Percentiles rank a stretch among this genome's conserved stretches.
phyloP scores from a whole-genome alignment of 148 eudicot species.

The Pouteria glomerata region DNA sequence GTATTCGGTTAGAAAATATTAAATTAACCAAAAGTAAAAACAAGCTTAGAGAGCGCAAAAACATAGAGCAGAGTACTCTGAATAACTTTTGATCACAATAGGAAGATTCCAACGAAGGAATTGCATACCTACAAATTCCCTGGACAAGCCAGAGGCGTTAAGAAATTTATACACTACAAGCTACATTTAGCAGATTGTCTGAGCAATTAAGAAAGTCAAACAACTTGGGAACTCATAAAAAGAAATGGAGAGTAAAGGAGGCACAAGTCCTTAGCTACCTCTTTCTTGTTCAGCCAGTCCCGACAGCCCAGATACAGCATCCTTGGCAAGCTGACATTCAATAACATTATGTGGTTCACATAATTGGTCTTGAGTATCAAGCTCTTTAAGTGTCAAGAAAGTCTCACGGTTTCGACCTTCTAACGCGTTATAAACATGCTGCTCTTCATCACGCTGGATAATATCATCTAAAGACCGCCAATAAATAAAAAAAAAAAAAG shows the following conservation, averaged over 20 bases:
- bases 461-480: conserved; percentile 60
- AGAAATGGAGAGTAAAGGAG: neutral
- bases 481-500: conserved; percentile 19
- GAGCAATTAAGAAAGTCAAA: too few relatives aligned
- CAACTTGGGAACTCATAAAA: neutral
- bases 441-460: conserved; percentile 49
- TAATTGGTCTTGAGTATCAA: conserved; percentile 28
- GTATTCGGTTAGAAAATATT: too few relatives aligned
- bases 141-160: neutral
- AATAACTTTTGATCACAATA: too few relatives aligned
- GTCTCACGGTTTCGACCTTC: conserved; percentile 22
- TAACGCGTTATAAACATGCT: conserved; percentile 12
- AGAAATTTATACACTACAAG: neutral
- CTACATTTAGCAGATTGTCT: neutral
- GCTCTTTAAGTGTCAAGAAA: conserved; percentile 24
- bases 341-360: conserved; percentile 15
- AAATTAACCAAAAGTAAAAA: too few relatives aligned
- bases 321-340: conserved; percentile 21
- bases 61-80: too few relatives aligned
- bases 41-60: too few relatives aligned
- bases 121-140: too few relatives aligned
- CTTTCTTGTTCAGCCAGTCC: conserved; percentile 13
- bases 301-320: conserved; percentile 10
- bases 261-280: conserved; percentile 16
- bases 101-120: too few relatives aligned